phyloP scores from a whole-genome alignment of 805 yeast species.

The Teunomyces pallodes region DNA sequence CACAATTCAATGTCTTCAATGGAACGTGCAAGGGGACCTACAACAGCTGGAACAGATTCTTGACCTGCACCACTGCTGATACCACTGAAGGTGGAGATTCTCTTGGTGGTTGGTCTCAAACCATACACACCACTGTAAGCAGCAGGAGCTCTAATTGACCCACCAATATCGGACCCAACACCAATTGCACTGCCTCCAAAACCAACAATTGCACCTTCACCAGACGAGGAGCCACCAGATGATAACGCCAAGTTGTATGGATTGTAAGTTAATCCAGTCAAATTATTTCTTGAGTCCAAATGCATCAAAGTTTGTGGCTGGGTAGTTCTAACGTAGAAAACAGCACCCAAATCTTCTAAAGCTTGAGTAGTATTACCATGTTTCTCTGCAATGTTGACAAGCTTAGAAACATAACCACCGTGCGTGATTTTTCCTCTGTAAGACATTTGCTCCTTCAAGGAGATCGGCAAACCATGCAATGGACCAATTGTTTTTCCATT shows the following conservation, averaged over 20 bases:
- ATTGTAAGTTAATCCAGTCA: constrained; percentile 58
- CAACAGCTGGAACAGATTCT: constrained; percentile 62
- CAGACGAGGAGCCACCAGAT: constrained; percentile 74
- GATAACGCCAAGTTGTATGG: constrained; percentile 56
- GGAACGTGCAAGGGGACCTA: constrained; percentile 66
- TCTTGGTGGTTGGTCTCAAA: constrained; percentile 58
- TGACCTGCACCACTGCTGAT: constrained; percentile 60
- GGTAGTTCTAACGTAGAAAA: constrained; percentile 62
- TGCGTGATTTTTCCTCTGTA: constrained; percentile 54
- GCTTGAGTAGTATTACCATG: constrained; percentile 49
- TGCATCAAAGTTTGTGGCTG: constrained; percentile 74
- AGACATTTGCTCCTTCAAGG: constrained; percentile 63
- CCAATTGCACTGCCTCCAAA: constrained; percentile 62
- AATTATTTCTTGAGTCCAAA: constrained; percentile 58
- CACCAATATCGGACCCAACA: constrained; percentile 71
- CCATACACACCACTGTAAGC: constrained; percentile 63
- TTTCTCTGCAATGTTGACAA: constrained; percentile 45
- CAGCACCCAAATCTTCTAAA: constrained; percentile 50
- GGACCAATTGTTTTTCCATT: constrained; percentile 58
- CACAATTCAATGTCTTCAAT: constrained; percentile 66
- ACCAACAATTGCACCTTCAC: constrained; percentile 65
- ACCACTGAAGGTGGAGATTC: constrained; percentile 46
- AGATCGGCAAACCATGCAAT: constrained; percentile 65
- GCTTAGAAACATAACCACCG: constrained; percentile 56
- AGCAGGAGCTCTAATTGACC: constrained; percentile 66